Base-by-base conservation (phyloP, 2,329 filamentous ascomycete genomes). In the Fusarium goolgardi region DNA sequence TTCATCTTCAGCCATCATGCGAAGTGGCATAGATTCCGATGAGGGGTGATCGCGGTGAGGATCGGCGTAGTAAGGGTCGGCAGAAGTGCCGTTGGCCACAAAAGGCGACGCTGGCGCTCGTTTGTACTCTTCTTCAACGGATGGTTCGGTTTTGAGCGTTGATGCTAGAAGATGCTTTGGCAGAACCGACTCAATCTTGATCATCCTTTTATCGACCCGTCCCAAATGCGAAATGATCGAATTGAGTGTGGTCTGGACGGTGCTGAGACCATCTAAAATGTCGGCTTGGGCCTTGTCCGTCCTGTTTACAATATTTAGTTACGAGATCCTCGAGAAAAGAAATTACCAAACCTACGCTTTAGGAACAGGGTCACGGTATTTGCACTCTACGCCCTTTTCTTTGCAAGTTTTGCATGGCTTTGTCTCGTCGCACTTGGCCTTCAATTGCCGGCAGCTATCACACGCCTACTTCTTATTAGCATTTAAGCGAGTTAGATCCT, bases 351-450 rank as follows among this genome's bases (percentile, higher is more conserved):
- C 91, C 77, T 84, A 97, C 92, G 96, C 95, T 75, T 96, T 96
- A 18, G 93, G 93, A 23, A 93, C 91, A 8, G 96, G 91, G 75
- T 97, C 94, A 69, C 94, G 90, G 78, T 97, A 98, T 78, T 92
- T 90, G 81, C 93, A 99, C 54, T 89, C 85, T 32, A 93, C 85
- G 69, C 87, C 90, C 76, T 96, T 96, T 71, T 98, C 94, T 73
- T 91, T 91, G 78, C 96, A 99, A 73, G 90, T 93, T 75, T 93
- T 95, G 73, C 91, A 91, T 3, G 91, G 94, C 69, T 91, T 89
- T 13, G 90, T 89, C 81, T 97, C 94, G 73, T 97, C 93, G 77
- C 94, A 97, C 79, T 97, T 97, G 16, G 93, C 93, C 79, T 97
- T 97, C 39, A 95, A 86, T 63, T 91, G 87, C 60, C 94, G 89